Percentiles rank a stretch among this genome's conserved stretches.
These are phyloP conservation scores for Irpex rosettiformis DNA, from an alignment of 1,284 basidiomycete genomes.

Conservation along the genomic window DNA sequence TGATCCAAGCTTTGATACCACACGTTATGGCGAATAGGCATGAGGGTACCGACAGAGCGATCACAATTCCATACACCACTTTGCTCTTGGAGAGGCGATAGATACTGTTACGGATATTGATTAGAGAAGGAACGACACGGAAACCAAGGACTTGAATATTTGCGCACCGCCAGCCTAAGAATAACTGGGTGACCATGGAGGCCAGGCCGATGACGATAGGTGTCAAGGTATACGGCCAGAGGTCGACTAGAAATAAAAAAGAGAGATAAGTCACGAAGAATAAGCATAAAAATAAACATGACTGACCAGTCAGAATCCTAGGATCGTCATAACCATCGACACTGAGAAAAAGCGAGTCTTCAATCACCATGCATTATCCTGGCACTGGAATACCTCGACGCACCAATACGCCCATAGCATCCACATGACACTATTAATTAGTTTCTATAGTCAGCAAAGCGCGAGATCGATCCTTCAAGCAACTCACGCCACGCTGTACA, in stretches of 20 bases:
- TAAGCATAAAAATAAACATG: too few relatives aligned
- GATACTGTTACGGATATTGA: too few relatives aligned
- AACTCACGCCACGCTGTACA: slow-evolving; percentile 39
- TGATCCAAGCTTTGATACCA: slow-evolving; percentile 35
- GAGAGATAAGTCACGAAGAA: not conserved
- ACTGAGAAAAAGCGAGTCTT: slow-evolving; percentile 21
- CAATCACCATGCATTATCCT: not conserved
- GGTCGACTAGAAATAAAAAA: too few relatives aligned
- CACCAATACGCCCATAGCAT: slow-evolving; percentile 39
- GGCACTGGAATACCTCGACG: slow-evolving; percentile 5
- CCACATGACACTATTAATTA: slow-evolving; percentile 33
- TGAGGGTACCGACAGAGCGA: slow-evolving; percentile 31
- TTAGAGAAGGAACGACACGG: too few relatives aligned
- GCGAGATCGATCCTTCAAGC: not conserved
- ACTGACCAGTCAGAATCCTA: slow-evolving; percentile 29
- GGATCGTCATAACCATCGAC: slow-evolving; percentile 41
- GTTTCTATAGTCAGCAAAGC: not conserved
- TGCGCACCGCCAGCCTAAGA: slow-evolving; percentile 41
- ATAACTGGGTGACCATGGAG: slow-evolving; percentile 40
- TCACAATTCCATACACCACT: slow-evolving; percentile 30
- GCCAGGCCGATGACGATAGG: slow-evolving; percentile 39
- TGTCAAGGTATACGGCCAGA: slow-evolving; percentile 44
- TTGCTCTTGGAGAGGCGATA: slow-evolving; percentile 34
- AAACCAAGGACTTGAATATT: too few relatives aligned
- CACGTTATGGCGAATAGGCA: slow-evolving; percentile 36